Conservation (phyloP, 2,329 filamentous ascomycete genomes). For the Tetracladium maxilliforme region DNA sequence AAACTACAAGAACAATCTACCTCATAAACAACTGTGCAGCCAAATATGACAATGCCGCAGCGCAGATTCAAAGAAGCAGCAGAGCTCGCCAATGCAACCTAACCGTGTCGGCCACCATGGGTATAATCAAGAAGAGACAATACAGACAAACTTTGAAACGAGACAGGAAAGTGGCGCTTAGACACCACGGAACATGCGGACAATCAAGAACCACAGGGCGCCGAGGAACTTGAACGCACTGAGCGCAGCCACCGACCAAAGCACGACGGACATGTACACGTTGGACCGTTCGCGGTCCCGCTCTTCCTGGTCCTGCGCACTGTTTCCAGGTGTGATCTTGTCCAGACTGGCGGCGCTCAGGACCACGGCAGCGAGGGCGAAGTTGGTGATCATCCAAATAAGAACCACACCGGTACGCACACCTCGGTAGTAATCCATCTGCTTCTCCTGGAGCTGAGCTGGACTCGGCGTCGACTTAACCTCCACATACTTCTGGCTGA, state of each 20-base stretch:
- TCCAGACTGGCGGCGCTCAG: conserved; percentile 75
- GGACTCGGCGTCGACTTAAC: conserved; percentile 47
- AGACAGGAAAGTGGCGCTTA: no score
- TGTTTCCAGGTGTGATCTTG: conserved; percentile 33
- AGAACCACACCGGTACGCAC: conserved; percentile 87
- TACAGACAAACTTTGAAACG: no score
- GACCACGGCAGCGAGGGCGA: conserved; percentile 74
- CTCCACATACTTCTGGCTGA: conserved; percentile 59
- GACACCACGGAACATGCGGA: conserved; percentile 68
- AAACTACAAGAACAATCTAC: no score
- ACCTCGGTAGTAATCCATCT: conserved; percentile 97
- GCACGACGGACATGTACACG: conserved; percentile 16
- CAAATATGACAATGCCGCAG: no score
- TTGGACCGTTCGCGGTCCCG: conserved; percentile 65
- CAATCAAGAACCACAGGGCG: conserved; percentile 82
- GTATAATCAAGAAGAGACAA: no score
- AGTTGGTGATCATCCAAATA: conserved; percentile 93
- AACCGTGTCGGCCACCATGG: no score
- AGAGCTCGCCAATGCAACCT: no score
- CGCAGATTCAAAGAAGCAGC: no score
- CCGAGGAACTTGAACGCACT: conserved; percentile 57
- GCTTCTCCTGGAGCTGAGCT: conserved; percentile 59
- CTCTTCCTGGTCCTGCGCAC: conserved; percentile 24
- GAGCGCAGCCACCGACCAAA: conserved; percentile 18
- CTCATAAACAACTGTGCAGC: no score